Base-by-base conservation (phyloP, 2,329 filamentous ascomycete genomes). In the Colletotrichum lupini region DNA sequence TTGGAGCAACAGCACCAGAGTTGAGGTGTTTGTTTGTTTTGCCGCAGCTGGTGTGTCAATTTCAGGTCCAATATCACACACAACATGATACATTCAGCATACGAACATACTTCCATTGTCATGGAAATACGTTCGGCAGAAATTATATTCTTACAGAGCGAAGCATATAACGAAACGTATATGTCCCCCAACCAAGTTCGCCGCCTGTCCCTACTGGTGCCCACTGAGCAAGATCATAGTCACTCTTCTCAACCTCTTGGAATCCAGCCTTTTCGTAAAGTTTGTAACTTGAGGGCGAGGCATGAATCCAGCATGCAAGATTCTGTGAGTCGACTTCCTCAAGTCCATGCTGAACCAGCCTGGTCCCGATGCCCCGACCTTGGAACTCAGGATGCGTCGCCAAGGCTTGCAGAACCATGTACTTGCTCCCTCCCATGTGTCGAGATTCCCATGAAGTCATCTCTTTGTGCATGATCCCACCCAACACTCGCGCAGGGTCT, bases 131-230 rank as follows among this genome's bases (percentile, higher is more conserved):
- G 9, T 22, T n/a, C 12, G 42, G 19, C 19, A 19, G 8, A 49
- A 5, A 4, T 49, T 19, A 49, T 6, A 19, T 12, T 22, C 7
- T 35, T 16, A 8, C 22, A 12, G 61, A n/a, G 16, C 68, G 65
- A 37, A 62, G 16, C 64, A 72, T 68, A 19, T 72, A 53, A 4
- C 68, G 46, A 22, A 72, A 72, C 6, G 37, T 62, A 7, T 68
- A 72, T 24, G 35, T 32, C 14, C 57, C 64, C 68, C 68, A 72
- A 1, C 35, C 32, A 12, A n/a, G 22, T 1, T 71, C 24, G 6
- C 19, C 55, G 5, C 46, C 30, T 26, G 24, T 60, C 1, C n/a
- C 57, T 1, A 32, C 68, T 7, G 70, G 46, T 14, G 67, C 60
- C 66, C 55, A 60, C 12, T 65, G 26, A 5, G 53, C 70, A 11